Evolutionary conservation across 768 basidiomycete genomes (phyloP).

Genomic region (Xanthoconium stramineum): DNA sequence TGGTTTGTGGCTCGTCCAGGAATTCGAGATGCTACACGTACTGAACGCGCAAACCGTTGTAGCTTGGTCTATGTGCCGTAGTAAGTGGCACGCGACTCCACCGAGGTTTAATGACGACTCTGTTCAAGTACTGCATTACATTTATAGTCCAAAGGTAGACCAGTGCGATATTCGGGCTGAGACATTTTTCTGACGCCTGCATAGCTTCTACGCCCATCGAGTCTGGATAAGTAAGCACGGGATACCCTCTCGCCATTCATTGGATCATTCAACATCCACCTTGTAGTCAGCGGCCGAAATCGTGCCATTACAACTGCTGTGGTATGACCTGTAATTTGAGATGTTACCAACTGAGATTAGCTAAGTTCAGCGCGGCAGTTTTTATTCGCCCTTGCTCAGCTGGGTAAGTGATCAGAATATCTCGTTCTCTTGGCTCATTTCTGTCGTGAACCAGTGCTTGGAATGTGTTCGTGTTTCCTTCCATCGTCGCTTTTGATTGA

Average conservation of each 20-base stretch:
- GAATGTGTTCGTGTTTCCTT: slow-evolving; percentile 12
- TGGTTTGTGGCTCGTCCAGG: not conserved
- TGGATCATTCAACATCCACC: not conserved
- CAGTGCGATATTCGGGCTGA: not conserved
- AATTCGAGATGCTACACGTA: not conserved
- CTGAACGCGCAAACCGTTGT: not conserved
- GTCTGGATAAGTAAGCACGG: slow-evolving; percentile 25
- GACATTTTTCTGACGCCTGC: not conserved
- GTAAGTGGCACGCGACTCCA: slow-evolving; percentile 2
- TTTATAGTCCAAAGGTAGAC: slow-evolving; percentile 23
- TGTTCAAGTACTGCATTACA: slow-evolving; percentile 13
- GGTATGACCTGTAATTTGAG: slow-evolving; percentile 6
- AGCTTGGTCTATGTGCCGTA: not conserved
- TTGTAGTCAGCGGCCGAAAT: slow-evolving; percentile 20
- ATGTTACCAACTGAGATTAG: no score
- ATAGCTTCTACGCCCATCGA: slow-evolving; percentile 26
- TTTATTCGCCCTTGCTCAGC: slow-evolving; percentile 6
- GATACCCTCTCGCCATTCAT: not conserved
- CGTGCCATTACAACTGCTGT: slow-evolving; percentile 10
- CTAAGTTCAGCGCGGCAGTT: slow-evolving; percentile 7
- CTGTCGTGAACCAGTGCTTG: slow-evolving; percentile 5
- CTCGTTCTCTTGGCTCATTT: not conserved
- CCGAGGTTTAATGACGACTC: not conserved
- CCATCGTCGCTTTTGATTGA: not conserved
- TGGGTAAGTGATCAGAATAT: slow-evolving; percentile 3